Percentiles rank a stretch among this genome's conserved stretches.
phyloP scores from a whole-genome alignment of 2,329 filamentous ascomycete species.

The Penicillium sp. region DNA sequence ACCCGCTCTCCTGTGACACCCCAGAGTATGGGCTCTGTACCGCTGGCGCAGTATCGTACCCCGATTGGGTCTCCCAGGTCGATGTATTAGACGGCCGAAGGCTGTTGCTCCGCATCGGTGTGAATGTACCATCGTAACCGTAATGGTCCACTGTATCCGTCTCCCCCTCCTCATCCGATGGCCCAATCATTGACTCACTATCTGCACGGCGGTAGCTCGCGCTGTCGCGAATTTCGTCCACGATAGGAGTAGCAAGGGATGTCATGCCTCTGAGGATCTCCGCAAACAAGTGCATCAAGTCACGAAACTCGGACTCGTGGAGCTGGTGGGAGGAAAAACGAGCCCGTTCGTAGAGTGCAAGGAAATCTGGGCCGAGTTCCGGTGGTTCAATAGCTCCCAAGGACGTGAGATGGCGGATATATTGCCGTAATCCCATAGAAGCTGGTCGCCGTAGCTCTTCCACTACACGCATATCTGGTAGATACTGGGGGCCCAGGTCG shows the following conservation, averaged over 20 bases:
- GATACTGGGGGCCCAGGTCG: slow-evolving; percentile 35
- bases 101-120: slow-evolving; percentile 26
- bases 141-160: slow-evolving; percentile 35
- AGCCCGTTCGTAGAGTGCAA: slow-evolving; percentile 76
- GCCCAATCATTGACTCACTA: slow-evolving; percentile 38
- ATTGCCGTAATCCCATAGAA: slow-evolving; percentile 75
- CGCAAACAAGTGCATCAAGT: slow-evolving; percentile 82
- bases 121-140: slow-evolving; percentile 21
- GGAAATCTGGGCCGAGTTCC: slow-evolving; percentile 59
- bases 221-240: slow-evolving; percentile 42
- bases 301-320: slow-evolving; percentile 69
- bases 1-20: slow-evolving; percentile 16
- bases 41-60: slow-evolving; percentile 28
- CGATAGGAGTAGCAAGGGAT: slow-evolving; percentile 56
- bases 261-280: slow-evolving; percentile 76
- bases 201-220: slow-evolving; percentile 23
- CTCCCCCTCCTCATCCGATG: slow-evolving; percentile 42
- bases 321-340: slow-evolving; percentile 75
- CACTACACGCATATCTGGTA: slow-evolving; percentile 67
- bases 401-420: slow-evolving; percentile 68
- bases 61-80: slow-evolving; percentile 32
- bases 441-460: slow-evolving; percentile 69
- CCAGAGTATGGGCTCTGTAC: slow-evolving; percentile 22
- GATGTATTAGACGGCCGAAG: slow-evolving; percentile 28
- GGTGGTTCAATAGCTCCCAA: slow-evolving; percentile 63